phyloP scores from a whole-genome alignment of 1,284 basidiomycete genomes.

The Xerocomus minutiporus region DNA sequence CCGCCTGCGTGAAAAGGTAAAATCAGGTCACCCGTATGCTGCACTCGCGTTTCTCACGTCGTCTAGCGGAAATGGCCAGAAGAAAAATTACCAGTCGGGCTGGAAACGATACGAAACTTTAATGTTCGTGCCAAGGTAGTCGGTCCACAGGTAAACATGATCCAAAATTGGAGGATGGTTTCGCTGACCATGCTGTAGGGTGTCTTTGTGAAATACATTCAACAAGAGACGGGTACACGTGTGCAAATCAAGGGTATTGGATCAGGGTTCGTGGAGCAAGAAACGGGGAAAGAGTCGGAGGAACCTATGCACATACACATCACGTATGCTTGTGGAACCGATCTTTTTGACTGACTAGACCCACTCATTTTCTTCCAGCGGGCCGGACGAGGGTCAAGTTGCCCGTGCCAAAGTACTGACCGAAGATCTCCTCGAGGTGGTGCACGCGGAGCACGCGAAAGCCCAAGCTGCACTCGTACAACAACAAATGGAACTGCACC shows the following conservation, averaged over 20 bases:
- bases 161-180: not conserved
- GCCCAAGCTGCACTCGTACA: slow-evolving; percentile 57
- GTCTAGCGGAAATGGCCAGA: slow-evolving; percentile 89
- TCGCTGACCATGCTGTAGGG: slow-evolving; percentile 44
- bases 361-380: slow-evolving; percentile 42
- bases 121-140: slow-evolving; percentile 97
- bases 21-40: not conserved
- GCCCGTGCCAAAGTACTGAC: slow-evolving; percentile 83
- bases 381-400: slow-evolving; percentile 85
- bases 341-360: not conserved
- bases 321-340: slow-evolving; percentile 52
- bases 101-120: slow-evolving; percentile 93
- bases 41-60: slow-evolving; percentile 1
- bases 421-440: slow-evolving; percentile 84
- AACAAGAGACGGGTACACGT: slow-evolving; percentile 91
- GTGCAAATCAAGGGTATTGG: slow-evolving; percentile 98
- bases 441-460: slow-evolving; percentile 82
- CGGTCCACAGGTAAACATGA: slow-evolving; percentile 72
- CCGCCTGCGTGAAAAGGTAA: slow-evolving; percentile 55
- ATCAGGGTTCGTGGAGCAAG: slow-evolving; percentile 92
- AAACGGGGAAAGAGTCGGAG: slow-evolving; percentile 85
- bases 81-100: slow-evolving; percentile 82
- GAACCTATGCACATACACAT: slow-evolving; percentile 96
- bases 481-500: slow-evolving; percentile 79
- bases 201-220: slow-evolving; percentile 98